Conservation (phyloP, 495 filamentous ascomycete species). For the Xylaria nigripes region DNA sequence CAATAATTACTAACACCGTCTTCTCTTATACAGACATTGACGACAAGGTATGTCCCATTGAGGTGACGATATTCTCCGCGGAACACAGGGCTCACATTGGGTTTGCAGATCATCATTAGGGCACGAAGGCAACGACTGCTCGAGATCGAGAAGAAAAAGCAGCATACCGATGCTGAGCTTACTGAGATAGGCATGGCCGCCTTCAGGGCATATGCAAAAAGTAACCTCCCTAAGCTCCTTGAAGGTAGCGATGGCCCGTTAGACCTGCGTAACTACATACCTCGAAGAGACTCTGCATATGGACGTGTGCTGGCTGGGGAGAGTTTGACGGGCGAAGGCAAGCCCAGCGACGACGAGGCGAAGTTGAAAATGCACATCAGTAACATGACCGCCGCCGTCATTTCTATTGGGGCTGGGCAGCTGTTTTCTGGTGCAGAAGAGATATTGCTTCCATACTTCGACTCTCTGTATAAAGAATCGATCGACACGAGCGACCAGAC, state of each 20-base stretch:
- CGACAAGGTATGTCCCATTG: constrained; percentile 56
- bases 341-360: constrained; percentile 60
- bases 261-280: constrained; percentile 45
- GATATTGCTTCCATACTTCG: constrained; percentile 79
- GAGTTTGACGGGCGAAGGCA: constrained; percentile 51
- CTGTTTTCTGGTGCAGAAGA: constrained; percentile 46
- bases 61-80: constrained; percentile 45
- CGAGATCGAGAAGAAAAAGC: constrained; percentile 44
- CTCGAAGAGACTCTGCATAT: constrained; percentile 53
- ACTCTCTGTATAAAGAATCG: constrained; percentile 62
- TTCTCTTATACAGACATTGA: constrained; percentile 53
- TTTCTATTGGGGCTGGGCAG: constrained; percentile 42
- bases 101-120: constrained; percentile 64
- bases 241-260: constrained; percentile 31
- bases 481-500: constrained; percentile 68
- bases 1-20: background rate
- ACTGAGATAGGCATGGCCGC: constrained; percentile 54
- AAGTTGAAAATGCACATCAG: constrained; percentile 93
- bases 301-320: constrained; percentile 54
- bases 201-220: constrained; percentile 62
- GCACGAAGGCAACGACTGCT: constrained; percentile 73
- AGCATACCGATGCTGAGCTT: constrained; percentile 33
- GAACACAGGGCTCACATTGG: background rate
- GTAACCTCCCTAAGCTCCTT: constrained; percentile 61
- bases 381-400: constrained; percentile 57